Evolutionary conservation across 2,329 filamentous ascomycete species (phyloP), one percentile per base, ranked within the genome.

Genomic region (Talaromyces albobiverticillius): DNA sequence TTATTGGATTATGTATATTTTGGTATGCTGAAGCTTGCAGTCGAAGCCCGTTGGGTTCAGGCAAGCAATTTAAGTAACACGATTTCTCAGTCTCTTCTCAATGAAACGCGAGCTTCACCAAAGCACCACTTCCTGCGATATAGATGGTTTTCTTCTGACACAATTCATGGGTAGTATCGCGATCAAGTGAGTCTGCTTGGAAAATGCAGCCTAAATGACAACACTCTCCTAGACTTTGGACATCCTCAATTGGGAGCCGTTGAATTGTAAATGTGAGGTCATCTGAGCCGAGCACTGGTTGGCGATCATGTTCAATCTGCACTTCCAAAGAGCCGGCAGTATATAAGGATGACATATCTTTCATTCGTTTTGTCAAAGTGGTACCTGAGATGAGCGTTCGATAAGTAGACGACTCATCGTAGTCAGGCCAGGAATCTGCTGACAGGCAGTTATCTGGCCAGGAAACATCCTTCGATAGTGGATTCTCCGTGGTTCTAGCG

Each of bases 131-230:
- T 13, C 13, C 11, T n/a, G 10, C 22, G 29, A 50, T 40, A 16
- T 31, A 38, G 16, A 50, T 31, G 10, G 9, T 50, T 3, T 50
- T 50, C 18, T 26, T 11, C 11, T 14, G 22, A 20, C 32, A 50
- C 25, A 50, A 22, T 20, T 40, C 34, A 41, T 40, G 47, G 2
- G 32, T 22, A 13, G 40, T 10, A 29, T 50, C 47, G 9, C 47
- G 29, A 16, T 41, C 5, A n/a, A 54, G 45, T 26, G 36, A 22
- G 23, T 32, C 36, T 22, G 18, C 36, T 41, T 54, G 18, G 3
- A 54, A 13, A 54, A 49, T 41, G 13, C 36, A 54, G 16, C 14
- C 16, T 34, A 16, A 26, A 38, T 54, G 25, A 46, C 45, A 54
- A 29, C 26, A 5, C 26, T 29, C 26, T 29, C 26, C 26, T 5